Evolutionary conservation across 257 asterid genomes (phyloP).

Genomic region (Gynochthodes officinalis): DNA sequence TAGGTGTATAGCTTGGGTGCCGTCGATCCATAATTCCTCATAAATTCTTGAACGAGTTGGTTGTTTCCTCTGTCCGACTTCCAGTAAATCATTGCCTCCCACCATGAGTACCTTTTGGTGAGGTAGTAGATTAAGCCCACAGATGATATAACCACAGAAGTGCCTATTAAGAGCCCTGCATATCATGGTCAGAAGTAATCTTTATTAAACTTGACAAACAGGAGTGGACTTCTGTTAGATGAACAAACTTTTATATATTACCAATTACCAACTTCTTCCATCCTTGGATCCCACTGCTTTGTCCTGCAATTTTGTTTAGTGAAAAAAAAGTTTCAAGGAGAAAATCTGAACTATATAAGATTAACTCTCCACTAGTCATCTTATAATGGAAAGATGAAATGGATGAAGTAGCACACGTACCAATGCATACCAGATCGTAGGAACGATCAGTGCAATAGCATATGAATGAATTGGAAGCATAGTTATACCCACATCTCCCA

Average conservation of each 20-base stretch:
- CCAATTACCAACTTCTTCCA: too few relatives aligned
- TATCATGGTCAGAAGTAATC: too few relatives aligned
- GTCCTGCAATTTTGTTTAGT: too few relatives aligned
- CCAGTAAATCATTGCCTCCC: background rate
- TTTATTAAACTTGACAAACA: too few relatives aligned
- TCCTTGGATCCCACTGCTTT: too few relatives aligned
- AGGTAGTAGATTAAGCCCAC: slow-evolving; percentile 21
- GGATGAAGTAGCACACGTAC: background rate
- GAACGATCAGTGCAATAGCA: slow-evolving; percentile 16
- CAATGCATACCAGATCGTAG: background rate
- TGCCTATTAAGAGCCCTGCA: slow-evolving; percentile 31
- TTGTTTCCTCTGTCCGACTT: slow-evolving; percentile 9
- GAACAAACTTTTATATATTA: too few relatives aligned
- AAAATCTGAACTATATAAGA: too few relatives aligned
- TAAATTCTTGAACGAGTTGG: slow-evolving; percentile 29
- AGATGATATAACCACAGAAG: slow-evolving; percentile 14
- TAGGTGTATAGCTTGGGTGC: slow-evolving; percentile 45
- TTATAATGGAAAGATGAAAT: too few relatives aligned
- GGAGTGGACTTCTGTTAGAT: too few relatives aligned
- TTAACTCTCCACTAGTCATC: too few relatives aligned
- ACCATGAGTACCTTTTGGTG: slow-evolving; percentile 6
- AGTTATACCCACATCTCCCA: slow-evolving; percentile 48
- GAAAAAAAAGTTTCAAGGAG: too few relatives aligned
- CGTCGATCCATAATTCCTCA: slow-evolving; percentile 38
- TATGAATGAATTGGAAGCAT: slow-evolving; percentile 22